phyloP scores from a whole-genome alignment of 2,329 filamentous ascomycete species.

The Lecanoromycetidae sp. region DNA sequence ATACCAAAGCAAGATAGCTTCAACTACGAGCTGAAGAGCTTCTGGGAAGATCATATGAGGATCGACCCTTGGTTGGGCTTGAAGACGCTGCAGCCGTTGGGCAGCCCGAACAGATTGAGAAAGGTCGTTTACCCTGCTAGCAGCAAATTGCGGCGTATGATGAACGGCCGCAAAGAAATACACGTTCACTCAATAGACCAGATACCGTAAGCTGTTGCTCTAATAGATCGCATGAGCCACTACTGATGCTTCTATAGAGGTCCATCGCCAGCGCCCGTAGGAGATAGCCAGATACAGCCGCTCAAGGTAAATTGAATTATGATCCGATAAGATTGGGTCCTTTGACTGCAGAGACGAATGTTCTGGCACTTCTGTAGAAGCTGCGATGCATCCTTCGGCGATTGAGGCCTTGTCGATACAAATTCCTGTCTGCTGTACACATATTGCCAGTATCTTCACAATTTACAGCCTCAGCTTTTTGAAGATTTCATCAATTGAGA shows the following conservation, averaged over 20 bases:
- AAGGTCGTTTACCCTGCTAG: constrained; percentile 31
- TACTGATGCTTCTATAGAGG: not conserved
- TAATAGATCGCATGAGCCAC: not conserved
- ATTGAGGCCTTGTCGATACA: no score
- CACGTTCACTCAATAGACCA: constrained; percentile 29
- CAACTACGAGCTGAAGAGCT: constrained; percentile 29
- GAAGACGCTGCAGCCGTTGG: constrained; percentile 31
- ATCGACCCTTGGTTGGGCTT: constrained; percentile 34
- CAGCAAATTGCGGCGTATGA: constrained; percentile 25
- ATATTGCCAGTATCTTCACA: no score
- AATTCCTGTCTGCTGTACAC: no score
- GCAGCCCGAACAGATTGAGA: constrained; percentile 30
- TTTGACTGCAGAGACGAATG: no score
- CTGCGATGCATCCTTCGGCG: no score
- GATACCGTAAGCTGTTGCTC: constrained; percentile 22
- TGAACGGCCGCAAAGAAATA: constrained; percentile 30
- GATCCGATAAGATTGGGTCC: no score
- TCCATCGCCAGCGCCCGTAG: not conserved
- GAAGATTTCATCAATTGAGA: no score
- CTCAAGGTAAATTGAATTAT: no score
- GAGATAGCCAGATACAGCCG: not conserved
- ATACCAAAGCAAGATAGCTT: constrained; percentile 34
- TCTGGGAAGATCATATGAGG: constrained; percentile 35
- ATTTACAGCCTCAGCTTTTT: no score
- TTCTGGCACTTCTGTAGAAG: no score